Evolutionary conservation across 225 moss, liverwort and hornwort genomes (phyloP).

Genomic region (Neckera pumila): DNA sequence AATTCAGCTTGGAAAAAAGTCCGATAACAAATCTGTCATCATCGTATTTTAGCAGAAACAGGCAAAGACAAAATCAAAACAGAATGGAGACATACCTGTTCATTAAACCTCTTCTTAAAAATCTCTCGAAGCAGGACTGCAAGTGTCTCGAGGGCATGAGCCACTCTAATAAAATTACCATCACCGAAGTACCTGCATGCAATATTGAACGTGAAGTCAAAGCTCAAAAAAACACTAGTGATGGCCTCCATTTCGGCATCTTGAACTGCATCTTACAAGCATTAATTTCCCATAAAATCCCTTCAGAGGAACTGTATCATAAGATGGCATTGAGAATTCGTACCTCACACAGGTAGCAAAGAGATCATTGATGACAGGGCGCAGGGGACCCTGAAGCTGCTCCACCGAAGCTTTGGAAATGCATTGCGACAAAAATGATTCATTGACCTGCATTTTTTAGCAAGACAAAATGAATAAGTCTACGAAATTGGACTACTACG

Average conservation of each 20-base stretch:
- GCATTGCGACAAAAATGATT: conserved; percentile 60
- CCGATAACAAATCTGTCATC: neutral
- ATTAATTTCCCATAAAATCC: neutral
- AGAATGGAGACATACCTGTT: conserved; percentile 42
- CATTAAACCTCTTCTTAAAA: conserved; percentile 84
- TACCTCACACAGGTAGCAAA: conserved; percentile 69
- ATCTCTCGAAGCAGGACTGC: conserved; percentile 73
- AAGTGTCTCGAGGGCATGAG: conserved; percentile 85
- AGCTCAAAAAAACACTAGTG: neutral
- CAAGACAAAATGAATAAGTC: neutral
- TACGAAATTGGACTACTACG: neutral
- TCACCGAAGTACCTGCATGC: conserved; percentile 68
- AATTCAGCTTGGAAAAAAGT: neutral
- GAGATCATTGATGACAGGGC: conserved; percentile 69
- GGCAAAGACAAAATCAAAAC: neutral
- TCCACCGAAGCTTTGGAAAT: conserved; percentile 83
- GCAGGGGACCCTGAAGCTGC: conserved; percentile 64
- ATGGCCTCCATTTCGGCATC: neutral
- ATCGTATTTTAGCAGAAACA: neutral
- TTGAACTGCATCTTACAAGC: neutral
- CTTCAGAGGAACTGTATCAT: neutral
- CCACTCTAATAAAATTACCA: conserved; percentile 90
- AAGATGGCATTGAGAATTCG: neutral
- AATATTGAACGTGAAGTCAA: neutral
- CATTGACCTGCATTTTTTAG: conserved; percentile 58